Conservation (phyloP, 2,329 filamentous ascomycete genomes). For the Colletotrichum sp. region DNA sequence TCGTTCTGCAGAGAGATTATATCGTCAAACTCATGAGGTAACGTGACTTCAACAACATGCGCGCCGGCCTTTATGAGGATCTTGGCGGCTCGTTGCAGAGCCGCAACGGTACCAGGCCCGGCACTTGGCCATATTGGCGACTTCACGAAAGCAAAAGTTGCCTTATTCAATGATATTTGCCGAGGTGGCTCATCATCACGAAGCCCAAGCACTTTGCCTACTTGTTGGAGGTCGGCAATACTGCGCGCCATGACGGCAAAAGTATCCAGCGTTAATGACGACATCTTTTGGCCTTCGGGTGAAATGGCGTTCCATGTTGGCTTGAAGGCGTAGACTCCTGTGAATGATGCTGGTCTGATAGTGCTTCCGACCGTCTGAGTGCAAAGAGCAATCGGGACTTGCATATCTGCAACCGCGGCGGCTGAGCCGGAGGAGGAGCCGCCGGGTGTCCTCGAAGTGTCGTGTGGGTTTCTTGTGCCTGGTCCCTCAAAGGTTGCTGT, state of each 20-base stretch:
- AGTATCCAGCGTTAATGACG: slow-evolving; percentile 64
- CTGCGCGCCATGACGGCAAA: slow-evolving; percentile 63
- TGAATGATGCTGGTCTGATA: slow-evolving; percentile 62
- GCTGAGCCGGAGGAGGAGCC: slow-evolving; percentile 71
- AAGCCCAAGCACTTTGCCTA: slow-evolving; percentile 58
- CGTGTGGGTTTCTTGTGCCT: slow-evolving; percentile 67
- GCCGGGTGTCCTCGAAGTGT: slow-evolving; percentile 66
- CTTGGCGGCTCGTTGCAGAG: slow-evolving; percentile 42
- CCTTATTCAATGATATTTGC: slow-evolving; percentile 23
- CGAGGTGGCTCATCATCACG: slow-evolving; percentile 45
- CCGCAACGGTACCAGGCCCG: slow-evolving; percentile 44
- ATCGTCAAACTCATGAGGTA: slow-evolving; percentile 53
- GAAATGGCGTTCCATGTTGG: slow-evolving; percentile 69
- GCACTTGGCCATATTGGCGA: slow-evolving; percentile 56
- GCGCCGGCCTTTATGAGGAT: slow-evolving; percentile 53
- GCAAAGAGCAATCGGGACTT: slow-evolving; percentile 63
- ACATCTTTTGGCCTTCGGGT: slow-evolving; percentile 64
- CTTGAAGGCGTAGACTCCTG: slow-evolving; percentile 58
- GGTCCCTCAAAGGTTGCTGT: slow-evolving; percentile 59
- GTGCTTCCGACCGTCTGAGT: slow-evolving; percentile 70
- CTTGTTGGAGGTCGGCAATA: slow-evolving; percentile 60
- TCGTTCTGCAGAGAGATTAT: slow-evolving; percentile 27
- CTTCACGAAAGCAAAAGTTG: slow-evolving; percentile 59
- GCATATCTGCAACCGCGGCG: slow-evolving; percentile 68
- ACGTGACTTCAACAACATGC: slow-evolving; percentile 56